Conservation (phyloP, 495 filamentous ascomycete species). For the Apodospora peruviana region DNA sequence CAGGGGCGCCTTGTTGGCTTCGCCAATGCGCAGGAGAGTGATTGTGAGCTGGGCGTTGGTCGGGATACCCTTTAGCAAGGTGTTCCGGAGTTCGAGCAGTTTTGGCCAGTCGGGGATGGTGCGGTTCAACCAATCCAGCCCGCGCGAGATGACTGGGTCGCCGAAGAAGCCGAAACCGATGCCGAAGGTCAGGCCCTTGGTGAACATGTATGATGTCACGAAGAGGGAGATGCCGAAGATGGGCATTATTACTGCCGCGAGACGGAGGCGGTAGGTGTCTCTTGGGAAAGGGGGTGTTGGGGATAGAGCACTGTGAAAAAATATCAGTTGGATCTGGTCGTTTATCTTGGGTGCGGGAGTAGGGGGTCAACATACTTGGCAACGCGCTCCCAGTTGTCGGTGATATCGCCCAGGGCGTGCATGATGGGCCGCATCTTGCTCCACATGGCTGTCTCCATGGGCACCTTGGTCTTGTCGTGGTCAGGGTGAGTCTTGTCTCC, state of each 20-base stretch:
- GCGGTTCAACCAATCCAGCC: conserved; percentile 55
- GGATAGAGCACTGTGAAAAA: conserved; percentile 54
- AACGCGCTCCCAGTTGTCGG: conserved; percentile 76
- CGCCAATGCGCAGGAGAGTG: conserved; percentile 79
- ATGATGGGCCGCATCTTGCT: conserved; percentile 69
- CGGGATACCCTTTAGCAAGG: conserved; percentile 74
- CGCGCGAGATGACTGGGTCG: conserved; percentile 63
- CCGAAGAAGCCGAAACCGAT: conserved; percentile 74
- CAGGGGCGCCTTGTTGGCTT: conserved; percentile 74
- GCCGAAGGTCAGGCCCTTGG: conserved; percentile 61
- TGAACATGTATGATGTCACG: conserved; percentile 65
- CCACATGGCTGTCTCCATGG: conserved; percentile 75
- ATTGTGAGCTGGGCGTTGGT: conserved; percentile 85
- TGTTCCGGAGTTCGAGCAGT: conserved; percentile 63
- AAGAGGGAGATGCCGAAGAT: conserved; percentile 55
- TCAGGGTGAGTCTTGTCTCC: conserved; percentile 38
- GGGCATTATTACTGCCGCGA: conserved; percentile 57
- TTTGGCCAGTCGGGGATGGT: conserved; percentile 72
- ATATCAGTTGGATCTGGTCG: background rate
- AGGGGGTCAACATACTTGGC: conserved; percentile 53
- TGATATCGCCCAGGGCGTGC: conserved; percentile 66
- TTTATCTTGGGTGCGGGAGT: background rate
- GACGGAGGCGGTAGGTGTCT: conserved; percentile 53
- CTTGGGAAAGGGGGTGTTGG: conserved; percentile 73
- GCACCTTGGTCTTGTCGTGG: conserved; percentile 80